Conservation (phyloP, 345 rosid genomes). For the Ricinus communis region DNA sequence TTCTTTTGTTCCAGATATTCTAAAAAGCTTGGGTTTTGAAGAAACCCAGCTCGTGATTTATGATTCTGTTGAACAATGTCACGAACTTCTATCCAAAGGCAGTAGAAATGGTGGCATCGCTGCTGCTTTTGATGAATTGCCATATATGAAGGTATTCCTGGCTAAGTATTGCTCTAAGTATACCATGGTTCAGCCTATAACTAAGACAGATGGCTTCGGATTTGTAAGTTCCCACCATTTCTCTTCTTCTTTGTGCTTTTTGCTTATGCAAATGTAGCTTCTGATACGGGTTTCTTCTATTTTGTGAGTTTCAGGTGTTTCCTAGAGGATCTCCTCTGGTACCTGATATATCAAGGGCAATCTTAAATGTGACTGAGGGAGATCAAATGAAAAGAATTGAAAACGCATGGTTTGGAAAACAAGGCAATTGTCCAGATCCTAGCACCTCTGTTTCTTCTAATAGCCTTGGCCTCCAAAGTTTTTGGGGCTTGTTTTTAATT, state of each 20-base stretch:
- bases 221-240: slow-evolving; percentile 31
- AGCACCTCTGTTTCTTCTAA: slow-evolving; percentile 11
- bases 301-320: slow-evolving; percentile 15
- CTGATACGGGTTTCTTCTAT: background rate
- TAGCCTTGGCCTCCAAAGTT: slow-evolving; percentile 23
- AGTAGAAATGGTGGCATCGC: slow-evolving; percentile 23
- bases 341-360: slow-evolving; percentile 24
- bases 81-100: slow-evolving; percentile 12
- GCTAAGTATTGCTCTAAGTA: slow-evolving; percentile 22
- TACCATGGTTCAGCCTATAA: slow-evolving; percentile 21
- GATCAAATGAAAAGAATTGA: slow-evolving; percentile 21
- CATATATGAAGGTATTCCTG: slow-evolving; percentile 29
- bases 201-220: slow-evolving; percentile 38
- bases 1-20: slow-evolving; percentile 40
- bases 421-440: slow-evolving; percentile 11
- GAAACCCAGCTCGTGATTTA: slow-evolving; percentile 9
- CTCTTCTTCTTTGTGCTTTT: background rate
- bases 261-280: slow-evolving; percentile 3
- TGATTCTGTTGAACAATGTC: slow-evolving; percentile 19
- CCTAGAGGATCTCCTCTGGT: slow-evolving; percentile 27
- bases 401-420: slow-evolving; percentile 14
- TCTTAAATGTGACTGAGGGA: slow-evolving; percentile 23
- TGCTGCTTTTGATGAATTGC: slow-evolving; percentile 41
- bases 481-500: slow-evolving; percentile 28
- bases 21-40: slow-evolving; percentile 20